Evolutionary conservation across 176 grass and related monocot species (phyloP), one percentile per base, ranked within the genome.

Genomic region (Rhynchospora breviuscula): DNA sequence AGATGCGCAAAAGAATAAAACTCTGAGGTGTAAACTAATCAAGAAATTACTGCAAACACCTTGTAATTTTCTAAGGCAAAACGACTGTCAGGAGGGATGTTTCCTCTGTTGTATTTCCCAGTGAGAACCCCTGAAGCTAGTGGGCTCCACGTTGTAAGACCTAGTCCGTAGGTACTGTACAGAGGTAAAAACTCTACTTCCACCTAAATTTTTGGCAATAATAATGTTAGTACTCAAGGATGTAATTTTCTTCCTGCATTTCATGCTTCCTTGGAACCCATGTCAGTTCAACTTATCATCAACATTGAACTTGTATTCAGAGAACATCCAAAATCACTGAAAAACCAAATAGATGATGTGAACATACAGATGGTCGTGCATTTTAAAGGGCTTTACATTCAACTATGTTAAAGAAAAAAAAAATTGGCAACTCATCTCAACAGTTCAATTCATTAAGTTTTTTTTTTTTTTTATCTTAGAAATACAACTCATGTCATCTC

Each of bases 21-120:
- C 49, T 12, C 12, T 68, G 14, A 77, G 23, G 22, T 33, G 21
- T 15, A 11, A 77, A 54, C 31, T 56, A 31, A 76, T 76, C 22
- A 52, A 29, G 48, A 11, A 75, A 26, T 19, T 81, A 62, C 43
- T 60, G 52, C 46, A 69, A 51, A 66, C 85, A 99, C 96, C 96
- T 95, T 99, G 61, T 99, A 99, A 81, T 95, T 99, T 77, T 99
- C 96, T 58, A 99, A 84, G 13, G 93, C 86, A 88, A 99, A 99
- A 59, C 96, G 87, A 82, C 93, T 99, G 77, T 99, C 96, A 70
- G 93, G 2, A 18, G 96, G 96, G 66, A 95, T 85, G 51, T 84
- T 89, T 53, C 88, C 93, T 81, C 86, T 92, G 83, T 33, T 85
- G 43, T 99, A 99, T 72, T 99, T 99, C 33, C 96, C 96, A 54